A percentile compares a stretch with the other conserved stretches of the same genome.
Conservation (phyloP, 768 basidiomycete genomes). For the Hypholoma sublateritium region DNA sequence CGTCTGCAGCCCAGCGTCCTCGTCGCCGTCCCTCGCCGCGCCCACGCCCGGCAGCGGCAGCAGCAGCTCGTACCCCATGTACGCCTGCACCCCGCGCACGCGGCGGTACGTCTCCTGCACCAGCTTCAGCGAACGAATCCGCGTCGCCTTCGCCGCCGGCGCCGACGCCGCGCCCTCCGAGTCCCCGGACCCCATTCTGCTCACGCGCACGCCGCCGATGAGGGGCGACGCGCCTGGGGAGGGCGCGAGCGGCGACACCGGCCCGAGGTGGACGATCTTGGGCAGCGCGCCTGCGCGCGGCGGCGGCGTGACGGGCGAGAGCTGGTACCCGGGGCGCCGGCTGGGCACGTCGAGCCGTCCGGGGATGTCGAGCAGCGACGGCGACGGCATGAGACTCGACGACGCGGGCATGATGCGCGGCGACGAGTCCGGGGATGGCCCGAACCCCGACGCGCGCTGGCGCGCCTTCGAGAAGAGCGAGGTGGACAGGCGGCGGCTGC, state of each 20-base stretch:
- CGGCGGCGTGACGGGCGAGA: slow-evolving; percentile 26
- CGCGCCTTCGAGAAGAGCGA: slow-evolving; percentile 61
- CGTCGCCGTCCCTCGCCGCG: slow-evolving; percentile 28
- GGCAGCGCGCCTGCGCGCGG: slow-evolving; percentile 36
- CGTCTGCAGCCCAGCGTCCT: slow-evolving; percentile 36
- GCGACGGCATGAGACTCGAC: slow-evolving; percentile 23
- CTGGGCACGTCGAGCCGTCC: slow-evolving; percentile 7
- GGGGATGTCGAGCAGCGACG: slow-evolving; percentile 31
- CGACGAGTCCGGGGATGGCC: slow-evolving; percentile 48
- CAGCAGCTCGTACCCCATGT: slow-evolving; percentile 61
- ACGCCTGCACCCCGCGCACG: slow-evolving; percentile 60
- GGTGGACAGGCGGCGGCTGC: slow-evolving; percentile 44
- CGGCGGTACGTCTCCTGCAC: slow-evolving; percentile 59
- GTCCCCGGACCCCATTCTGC: slow-evolving; percentile 9
- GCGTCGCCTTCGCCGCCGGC: slow-evolving; percentile 34
- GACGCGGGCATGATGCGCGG: slow-evolving; percentile 37
- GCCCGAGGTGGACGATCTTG: slow-evolving; percentile 61
- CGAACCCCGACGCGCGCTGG: slow-evolving; percentile 36
- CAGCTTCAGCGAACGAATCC: slow-evolving; percentile 51
- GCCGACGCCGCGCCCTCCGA: slow-evolving; percentile 15
- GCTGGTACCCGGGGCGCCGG: slow-evolving; percentile 30
- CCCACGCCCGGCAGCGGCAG: slow-evolving; percentile 40
- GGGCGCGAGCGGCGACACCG: slow-evolving; percentile 40
- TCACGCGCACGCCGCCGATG: slow-evolving; percentile 14
- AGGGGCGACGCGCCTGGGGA: slow-evolving; percentile 30